phyloP scores from a whole-genome alignment of 441 rosid species.

The Eutrema salsugineum region DNA sequence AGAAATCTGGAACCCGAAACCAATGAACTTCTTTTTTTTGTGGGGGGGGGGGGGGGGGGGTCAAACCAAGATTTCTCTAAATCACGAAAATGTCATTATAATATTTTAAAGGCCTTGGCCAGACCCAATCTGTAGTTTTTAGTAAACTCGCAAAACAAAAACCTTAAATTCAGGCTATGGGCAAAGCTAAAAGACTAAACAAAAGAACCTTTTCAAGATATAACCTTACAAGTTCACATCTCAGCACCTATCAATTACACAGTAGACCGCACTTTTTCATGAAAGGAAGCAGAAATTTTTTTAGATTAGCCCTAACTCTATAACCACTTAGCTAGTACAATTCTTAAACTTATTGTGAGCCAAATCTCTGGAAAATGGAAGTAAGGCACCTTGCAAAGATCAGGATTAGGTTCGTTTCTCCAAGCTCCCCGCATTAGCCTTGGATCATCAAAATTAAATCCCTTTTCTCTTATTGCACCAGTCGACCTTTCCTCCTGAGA shows the following conservation, averaged over 20 bases:
- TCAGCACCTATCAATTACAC: background rate
- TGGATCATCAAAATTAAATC: slow-evolving; percentile 95
- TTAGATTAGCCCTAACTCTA: slow-evolving; percentile 1
- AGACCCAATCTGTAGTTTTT: background rate
- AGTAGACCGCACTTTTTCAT: background rate
- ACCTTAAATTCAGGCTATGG: background rate
- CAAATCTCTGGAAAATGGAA: slow-evolving; percentile 15
- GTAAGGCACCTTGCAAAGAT: slow-evolving; percentile 93
- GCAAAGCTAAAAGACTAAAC: background rate
- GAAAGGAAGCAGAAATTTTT: background rate
- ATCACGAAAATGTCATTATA: slow-evolving; percentile 4
- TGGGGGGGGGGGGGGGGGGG: too few relatives aligned
- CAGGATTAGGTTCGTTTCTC: slow-evolving; percentile 94
- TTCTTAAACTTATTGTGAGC: slow-evolving; percentile 52
- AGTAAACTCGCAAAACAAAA: slow-evolving; percentile 5
- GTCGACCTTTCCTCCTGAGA: slow-evolving; percentile 51
- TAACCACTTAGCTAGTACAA: slow-evolving; percentile 36
- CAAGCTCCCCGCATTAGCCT: slow-evolving; percentile 97
- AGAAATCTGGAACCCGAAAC: slow-evolving; percentile 57
- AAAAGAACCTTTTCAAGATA: background rate
- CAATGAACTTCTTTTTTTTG: background rate
- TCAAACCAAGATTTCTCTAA: slow-evolving; percentile 31
- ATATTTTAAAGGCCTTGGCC: background rate
- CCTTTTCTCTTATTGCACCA: slow-evolving; percentile 67
- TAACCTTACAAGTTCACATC: slow-evolving; percentile 7